Conservation (phyloP, 2,329 filamentous ascomycete genomes). For the Shiraia bambusicola region DNA sequence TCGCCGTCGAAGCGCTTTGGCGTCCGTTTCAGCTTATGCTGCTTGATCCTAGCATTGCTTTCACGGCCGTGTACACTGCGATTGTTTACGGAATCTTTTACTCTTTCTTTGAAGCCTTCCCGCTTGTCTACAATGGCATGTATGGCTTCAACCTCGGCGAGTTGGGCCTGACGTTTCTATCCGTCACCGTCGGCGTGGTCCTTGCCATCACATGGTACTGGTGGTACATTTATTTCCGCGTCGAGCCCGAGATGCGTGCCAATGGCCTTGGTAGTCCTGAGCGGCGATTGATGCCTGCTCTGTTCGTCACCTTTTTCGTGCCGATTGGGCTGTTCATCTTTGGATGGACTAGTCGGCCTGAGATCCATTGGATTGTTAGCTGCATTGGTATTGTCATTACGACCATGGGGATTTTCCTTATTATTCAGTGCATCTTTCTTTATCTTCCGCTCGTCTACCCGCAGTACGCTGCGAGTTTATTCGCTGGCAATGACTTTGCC, state of each 20-base stretch:
- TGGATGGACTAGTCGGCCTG: conserved; percentile 65
- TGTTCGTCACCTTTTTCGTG: conserved; percentile 56
- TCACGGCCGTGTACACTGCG: conserved; percentile 81
- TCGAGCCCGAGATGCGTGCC: conserved; percentile 57
- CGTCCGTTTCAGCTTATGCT: conserved; percentile 84
- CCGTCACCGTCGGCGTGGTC: conserved; percentile 73
- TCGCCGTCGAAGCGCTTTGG: conserved; percentile 58
- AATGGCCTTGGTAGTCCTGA: conserved; percentile 70
- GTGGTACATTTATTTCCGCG: conserved; percentile 78
- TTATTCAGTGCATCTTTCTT: conserved; percentile 56
- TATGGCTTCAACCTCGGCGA: conserved; percentile 74
- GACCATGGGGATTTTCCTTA: conserved; percentile 47
- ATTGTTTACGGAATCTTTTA: conserved; percentile 74
- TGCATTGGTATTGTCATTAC: conserved; percentile 56
- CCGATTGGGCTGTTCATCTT: conserved; percentile 67
- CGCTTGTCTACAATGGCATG: conserved; percentile 69
- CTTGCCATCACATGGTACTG: conserved; percentile 64
- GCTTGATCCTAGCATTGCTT: conserved; percentile 78
- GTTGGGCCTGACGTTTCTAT: conserved; percentile 83
- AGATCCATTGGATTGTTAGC: conserved; percentile 60
- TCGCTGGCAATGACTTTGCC: conserved; percentile 66
- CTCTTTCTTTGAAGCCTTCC: conserved; percentile 71
- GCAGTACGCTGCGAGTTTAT: conserved; percentile 50
- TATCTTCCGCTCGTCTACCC: conserved; percentile 67
- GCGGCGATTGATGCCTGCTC: conserved; percentile 74